These are phyloP conservation scores for Didymella arachidicola DNA, from an alignment of 2,329 filamentous ascomycete genomes.

Conservation along the genomic window DNA sequence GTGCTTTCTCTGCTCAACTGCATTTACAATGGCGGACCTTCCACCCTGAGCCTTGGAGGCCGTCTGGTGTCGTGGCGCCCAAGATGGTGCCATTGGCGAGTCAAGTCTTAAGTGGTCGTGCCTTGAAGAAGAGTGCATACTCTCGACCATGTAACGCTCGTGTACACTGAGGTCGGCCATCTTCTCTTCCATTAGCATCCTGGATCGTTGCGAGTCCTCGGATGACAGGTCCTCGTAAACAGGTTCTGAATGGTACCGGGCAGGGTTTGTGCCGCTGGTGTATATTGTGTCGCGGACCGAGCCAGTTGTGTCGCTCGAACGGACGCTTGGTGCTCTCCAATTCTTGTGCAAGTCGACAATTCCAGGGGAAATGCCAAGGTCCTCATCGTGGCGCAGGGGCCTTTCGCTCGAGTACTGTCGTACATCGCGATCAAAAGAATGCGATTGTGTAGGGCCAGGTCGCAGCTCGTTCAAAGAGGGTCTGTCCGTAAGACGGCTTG, in stretches of 20 bases:
- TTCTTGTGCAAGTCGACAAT: conserved; percentile 38
- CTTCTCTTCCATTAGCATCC: conserved; percentile 36
- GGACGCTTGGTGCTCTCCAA: conserved; percentile 40
- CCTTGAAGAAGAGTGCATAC: conserved; percentile 25
- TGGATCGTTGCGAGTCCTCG: conserved; percentile 33
- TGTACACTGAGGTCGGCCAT: conserved; percentile 35
- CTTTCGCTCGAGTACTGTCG: conserved; percentile 24
- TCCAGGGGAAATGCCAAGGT: conserved; percentile 24
- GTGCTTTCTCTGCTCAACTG: conserved; percentile 69
- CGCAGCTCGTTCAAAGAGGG: conserved; percentile 34
- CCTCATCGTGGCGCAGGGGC: conserved; percentile 30
- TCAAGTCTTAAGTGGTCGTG: conserved; percentile 23
- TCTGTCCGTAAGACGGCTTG: conserved; percentile 11
- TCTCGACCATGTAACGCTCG: conserved; percentile 37
- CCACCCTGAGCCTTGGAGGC: conserved; percentile 43
- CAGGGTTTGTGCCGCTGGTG: conserved; percentile 24
- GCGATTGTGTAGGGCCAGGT: conserved; percentile 15
- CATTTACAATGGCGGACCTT: conserved; percentile 57
- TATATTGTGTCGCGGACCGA: conserved; percentile 42
- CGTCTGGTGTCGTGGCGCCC: conserved; percentile 32
- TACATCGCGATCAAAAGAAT: conserved; percentile 24
- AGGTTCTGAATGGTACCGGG: conserved; percentile 32
- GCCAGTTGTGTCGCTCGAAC: conserved; percentile 32
- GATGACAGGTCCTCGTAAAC: conserved; percentile 35
- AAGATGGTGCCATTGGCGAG: conserved; percentile 27